Evolutionary conservation across 768 basidiomycete genomes (phyloP).

Genomic region (Collybiopsis confluens): DNA sequence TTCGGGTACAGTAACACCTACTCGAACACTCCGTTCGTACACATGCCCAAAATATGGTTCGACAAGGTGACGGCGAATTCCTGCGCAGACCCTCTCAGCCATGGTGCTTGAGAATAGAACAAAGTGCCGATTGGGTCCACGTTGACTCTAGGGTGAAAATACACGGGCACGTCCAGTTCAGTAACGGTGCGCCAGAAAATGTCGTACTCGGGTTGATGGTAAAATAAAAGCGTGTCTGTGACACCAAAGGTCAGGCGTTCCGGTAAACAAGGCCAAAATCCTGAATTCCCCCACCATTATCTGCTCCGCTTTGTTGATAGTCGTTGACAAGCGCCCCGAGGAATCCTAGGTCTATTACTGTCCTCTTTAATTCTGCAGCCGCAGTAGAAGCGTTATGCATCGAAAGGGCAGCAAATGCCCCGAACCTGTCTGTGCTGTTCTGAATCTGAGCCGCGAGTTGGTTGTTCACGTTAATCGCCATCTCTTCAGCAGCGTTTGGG

Average conservation of each 20-base stretch:
- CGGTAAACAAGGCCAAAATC: neutral
- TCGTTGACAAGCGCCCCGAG: slow-evolving; percentile 42
- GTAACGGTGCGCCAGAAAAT: slow-evolving; percentile 4
- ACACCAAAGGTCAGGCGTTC: neutral
- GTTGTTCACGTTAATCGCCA: slow-evolving; percentile 34
- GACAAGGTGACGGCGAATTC: slow-evolving; percentile 35
- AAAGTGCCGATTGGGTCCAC: neutral
- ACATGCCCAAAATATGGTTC: slow-evolving; percentile 35
- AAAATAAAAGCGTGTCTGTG: slow-evolving; percentile 4
- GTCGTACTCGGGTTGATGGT: slow-evolving; percentile 6
- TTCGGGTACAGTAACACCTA: slow-evolving; percentile 5
- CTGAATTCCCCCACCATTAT: slow-evolving; percentile 1
- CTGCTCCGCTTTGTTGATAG: slow-evolving; percentile 36
- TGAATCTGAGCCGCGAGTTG: slow-evolving; percentile 10
- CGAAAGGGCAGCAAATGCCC: slow-evolving; percentile 36
- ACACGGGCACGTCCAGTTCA: slow-evolving; percentile 7
- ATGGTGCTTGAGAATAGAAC: slow-evolving; percentile 24
- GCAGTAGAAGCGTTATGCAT: slow-evolving; percentile 42
- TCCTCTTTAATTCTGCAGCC: slow-evolving; percentile 32
- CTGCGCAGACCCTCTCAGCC: slow-evolving; percentile 28
- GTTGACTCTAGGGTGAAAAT: slow-evolving; percentile 5
- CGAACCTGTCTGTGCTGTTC: slow-evolving; percentile 21
- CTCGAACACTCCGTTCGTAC: slow-evolving; percentile 33
- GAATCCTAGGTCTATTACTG: slow-evolving; percentile 36
- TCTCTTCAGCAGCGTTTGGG: slow-evolving; percentile 9